Evolutionary conservation across 108 stramenopile species (phyloP), one percentile per base, ranked within the genome.

Genomic region (Fistulifera pelliculosa): DNA sequence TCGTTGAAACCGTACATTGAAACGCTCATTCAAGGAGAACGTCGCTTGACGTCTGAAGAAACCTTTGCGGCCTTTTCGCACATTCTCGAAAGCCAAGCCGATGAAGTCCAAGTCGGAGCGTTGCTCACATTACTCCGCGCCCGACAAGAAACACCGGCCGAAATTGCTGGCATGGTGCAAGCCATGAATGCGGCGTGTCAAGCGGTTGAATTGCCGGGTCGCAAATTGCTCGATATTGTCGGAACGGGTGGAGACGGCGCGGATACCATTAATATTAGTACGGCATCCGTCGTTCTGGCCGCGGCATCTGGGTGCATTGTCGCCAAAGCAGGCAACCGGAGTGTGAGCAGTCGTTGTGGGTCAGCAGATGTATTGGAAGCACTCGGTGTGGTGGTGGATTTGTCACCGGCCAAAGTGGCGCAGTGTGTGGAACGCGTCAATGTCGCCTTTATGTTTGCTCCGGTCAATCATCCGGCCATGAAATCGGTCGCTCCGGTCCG

Each of bases 231-330:
- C 24, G 98, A 99, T 63, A 98, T 99, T 67, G 96, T 96, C 21
- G 98, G 98, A 24, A 99, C 98, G 15, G 98, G 98, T n/a, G 98
- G 98, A 23, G 98, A 99, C 62, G 96, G 96, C 16, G 96, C 96
- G 31, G 90, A 97, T 64, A 99, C 98, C 38, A 95, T 99, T 66
- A 99, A 99, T 63, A 95, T 99, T 54, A 82, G 79, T 43, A 99
- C 98, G 0, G 94, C 96, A 0, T 73, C 80, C 27, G 94, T 90
- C 7, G 92, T 99, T 16, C 61, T 99, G 16, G 90, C 94, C n/a
- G 98, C 98, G 15, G 96, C 96, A 1, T 87, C 78, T 54, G 98
- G 98, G 3, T 89, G 86, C 65, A 81, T 73, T 15, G 96, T 95
- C 0, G 91, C 94, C 69, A 99, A 99, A 81, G 90, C 92, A 5